Evolutionary conservation across 768 basidiomycete species (phyloP), one percentile per base, ranked within the genome.

Genomic region (Thelephora aurantiotincta): DNA sequence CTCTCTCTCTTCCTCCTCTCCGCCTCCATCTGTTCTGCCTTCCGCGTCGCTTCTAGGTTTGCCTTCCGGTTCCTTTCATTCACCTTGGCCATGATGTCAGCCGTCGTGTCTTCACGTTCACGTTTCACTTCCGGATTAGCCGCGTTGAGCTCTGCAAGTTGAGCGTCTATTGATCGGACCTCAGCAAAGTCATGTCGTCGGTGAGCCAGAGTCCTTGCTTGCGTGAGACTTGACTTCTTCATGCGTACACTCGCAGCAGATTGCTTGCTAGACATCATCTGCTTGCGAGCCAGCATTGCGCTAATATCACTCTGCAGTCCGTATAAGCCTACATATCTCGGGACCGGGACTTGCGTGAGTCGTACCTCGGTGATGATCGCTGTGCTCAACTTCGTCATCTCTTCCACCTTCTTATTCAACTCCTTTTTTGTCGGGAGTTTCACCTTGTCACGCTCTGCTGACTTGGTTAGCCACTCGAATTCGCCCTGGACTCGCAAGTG

Each of bases 1-100:
- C 85, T 70, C 48, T 87, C 82, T 43, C 72, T 68, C 47, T 80
- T 69, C 63, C 82, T 85, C 44, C 79, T 69, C 58, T 89, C 87
- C 6, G 71, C 65, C 54, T 80, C 79, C 33, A 68, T 66, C 33
- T 80, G 60, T 62, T 94, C 91, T 0, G 85, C 83, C 52, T 75
- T 77, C 50, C 86, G 72, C 46, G 91, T 76, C 3, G 77, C 76
- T 57, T 93, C 94, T 54, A 78, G 52, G 49, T 94, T 94, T 26
- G 82, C 81, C 59, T 76, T 82, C 48, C 86, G 74, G 61, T 97
- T 97, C 48, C 90, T 77, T 65, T 92, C 89, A 59, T 94, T 97
- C 47, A 98, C 80, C 58, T 68, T 77, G 13, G 85, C 77, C 20
- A 94, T 70, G 57, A 75, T 64, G 52, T 86, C 76, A 11, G 48